phyloP scores from a whole-genome alignment of 2,329 filamentous ascomycete species.

The Chaetomium olivaceum region DNA sequence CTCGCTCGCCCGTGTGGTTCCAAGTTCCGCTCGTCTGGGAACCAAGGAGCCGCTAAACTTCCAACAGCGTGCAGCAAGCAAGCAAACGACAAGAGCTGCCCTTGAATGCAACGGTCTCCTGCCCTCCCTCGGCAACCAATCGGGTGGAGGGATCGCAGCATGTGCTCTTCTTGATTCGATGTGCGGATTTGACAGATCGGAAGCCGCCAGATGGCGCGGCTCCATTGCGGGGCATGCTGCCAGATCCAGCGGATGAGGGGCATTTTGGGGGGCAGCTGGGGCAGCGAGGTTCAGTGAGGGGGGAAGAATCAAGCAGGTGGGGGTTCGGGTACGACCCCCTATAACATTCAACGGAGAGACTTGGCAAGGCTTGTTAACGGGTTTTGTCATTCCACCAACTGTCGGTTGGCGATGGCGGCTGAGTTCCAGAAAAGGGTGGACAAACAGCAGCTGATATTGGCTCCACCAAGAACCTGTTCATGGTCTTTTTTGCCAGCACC shows the following conservation, averaged over 20 bases:
- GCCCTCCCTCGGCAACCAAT: constrained; percentile 24
- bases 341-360: neutral
- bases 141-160: constrained; percentile 23
- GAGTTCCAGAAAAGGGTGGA: neutral
- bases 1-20: neutral
- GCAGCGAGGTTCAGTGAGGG: neutral
- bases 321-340: neutral
- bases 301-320: neutral
- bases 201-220: neutral
- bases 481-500: neutral
- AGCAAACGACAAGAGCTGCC: neutral
- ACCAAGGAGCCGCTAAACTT: neutral
- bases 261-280: constrained; percentile 1
- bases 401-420: neutral
- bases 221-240: constrained; percentile 20
- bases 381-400: neutral
- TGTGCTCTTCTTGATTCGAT: constrained; percentile 29
- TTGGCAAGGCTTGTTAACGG: constrained; percentile 15
- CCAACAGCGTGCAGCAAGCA: neutral
- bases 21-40: constrained; percentile 9
- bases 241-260: constrained; percentile 12
- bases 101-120: constrained; percentile 2
- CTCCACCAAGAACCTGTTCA: neutral
- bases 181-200: constrained; percentile 22
- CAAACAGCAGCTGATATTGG: neutral